Conservation (phyloP, 192 early-diverging fungal genomes). For the Coemansia sp. region DNA sequence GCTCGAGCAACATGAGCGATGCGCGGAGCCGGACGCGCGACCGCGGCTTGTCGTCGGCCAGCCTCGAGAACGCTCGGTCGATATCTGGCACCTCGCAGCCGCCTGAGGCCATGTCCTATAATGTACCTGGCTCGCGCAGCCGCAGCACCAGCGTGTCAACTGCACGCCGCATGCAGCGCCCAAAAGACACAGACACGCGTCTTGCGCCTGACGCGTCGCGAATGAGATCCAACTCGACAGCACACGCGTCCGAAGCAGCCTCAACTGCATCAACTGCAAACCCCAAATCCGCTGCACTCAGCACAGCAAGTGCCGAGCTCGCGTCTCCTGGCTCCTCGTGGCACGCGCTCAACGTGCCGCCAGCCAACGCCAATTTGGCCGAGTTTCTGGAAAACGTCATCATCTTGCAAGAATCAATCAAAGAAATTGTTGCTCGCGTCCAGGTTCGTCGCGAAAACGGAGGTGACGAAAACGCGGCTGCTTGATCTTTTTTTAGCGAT, state of each 20-base stretch:
- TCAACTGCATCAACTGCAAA: constrained; percentile 23
- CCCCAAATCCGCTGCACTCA: not conserved
- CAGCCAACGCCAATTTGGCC: constrained; percentile 45
- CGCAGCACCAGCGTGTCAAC: constrained; percentile 42
- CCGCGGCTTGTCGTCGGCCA: constrained; percentile 54
- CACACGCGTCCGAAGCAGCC: constrained; percentile 31
- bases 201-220: not conserved
- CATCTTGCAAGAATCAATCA: constrained; percentile 87
- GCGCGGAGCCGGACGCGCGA: constrained; percentile 22
- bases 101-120: not conserved
- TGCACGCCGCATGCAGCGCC: constrained; percentile 1
- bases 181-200: constrained; percentile 2
- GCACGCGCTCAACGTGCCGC: constrained; percentile 43
- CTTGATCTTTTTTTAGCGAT: not conserved
- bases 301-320: constrained; percentile 6
- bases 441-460: constrained; percentile 75
- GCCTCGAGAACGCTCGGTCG: constrained; percentile 34
- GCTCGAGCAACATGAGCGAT: not conserved
- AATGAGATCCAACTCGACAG: constrained; percentile 28
- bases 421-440: constrained; percentile 84
- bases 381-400: constrained; percentile 86
- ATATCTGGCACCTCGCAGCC: constrained; percentile 4
- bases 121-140: constrained; percentile 14
- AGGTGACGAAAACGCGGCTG: constrained; percentile 63
- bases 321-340: constrained; percentile 21